Conservation (phyloP, 768 basidiomycete species). For the Paxillus involutus region DNA sequence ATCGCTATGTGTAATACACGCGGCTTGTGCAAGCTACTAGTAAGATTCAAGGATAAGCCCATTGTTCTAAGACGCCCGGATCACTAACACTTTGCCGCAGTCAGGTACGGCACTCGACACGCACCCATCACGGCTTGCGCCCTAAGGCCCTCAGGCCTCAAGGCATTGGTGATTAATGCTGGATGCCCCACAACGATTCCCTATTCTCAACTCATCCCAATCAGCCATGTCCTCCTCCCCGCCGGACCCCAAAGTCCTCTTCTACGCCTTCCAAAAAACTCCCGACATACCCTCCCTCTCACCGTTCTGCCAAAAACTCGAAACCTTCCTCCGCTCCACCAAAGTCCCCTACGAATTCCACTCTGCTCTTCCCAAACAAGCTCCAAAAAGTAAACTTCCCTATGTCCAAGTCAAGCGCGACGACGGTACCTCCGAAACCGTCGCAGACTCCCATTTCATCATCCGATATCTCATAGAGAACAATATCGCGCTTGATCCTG, state of each 20-base stretch:
- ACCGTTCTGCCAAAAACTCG: constrained; percentile 11
- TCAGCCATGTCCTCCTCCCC: too few species aligned
- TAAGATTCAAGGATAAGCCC: too few species aligned
- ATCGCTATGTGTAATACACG: too few species aligned
- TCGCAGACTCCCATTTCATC: constrained; percentile 11
- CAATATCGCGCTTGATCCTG: neutral
- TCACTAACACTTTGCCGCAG: too few species aligned
- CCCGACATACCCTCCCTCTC: neutral
- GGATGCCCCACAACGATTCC: too few species aligned
- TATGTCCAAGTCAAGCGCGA: neutral
- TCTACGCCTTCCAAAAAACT: constrained; percentile 3
- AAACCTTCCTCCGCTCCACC: constrained; percentile 3
- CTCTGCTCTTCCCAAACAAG: neutral
- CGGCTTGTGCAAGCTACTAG: too few species aligned
- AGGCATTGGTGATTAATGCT: too few species aligned
- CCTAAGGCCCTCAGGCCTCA: too few species aligned
- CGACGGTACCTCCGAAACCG: neutral
- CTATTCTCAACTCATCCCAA: too few species aligned
- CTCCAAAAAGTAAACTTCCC: constrained; percentile 9
- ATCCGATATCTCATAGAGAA: neutral
- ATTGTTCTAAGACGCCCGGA: too few species aligned
- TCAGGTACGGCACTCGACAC: too few species aligned
- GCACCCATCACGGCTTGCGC: too few species aligned
- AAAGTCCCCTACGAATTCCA: neutral
- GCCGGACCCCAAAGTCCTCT: neutral